These are phyloP conservation scores for Vigna radiata DNA, from an alignment of 306 rosid genomes.

Conservation along the genomic window DNA sequence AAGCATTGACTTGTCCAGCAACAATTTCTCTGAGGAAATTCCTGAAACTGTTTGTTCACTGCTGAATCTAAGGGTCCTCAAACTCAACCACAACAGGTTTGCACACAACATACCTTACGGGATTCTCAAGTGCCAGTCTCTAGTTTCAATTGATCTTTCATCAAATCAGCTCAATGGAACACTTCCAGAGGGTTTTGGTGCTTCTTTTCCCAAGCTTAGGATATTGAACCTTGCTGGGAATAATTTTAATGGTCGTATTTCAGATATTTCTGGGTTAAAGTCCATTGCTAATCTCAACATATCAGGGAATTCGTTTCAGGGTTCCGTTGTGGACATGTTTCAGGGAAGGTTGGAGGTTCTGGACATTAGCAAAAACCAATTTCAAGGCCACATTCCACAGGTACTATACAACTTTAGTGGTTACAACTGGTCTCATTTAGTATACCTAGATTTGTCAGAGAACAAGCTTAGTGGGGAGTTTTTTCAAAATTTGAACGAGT, in stretches of 20 bases:
- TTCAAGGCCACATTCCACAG: conserved; percentile 84
- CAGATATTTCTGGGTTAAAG: conserved; percentile 67
- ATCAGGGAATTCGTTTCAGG: conserved; percentile 81
- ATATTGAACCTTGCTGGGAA: conserved; percentile 83
- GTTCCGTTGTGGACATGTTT: conserved; percentile 74
- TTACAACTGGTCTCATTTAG: conserved; percentile 72
- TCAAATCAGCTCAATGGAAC: conserved; percentile 73
- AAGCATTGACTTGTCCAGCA: conserved; percentile 74
- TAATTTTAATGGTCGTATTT: conserved; percentile 59
- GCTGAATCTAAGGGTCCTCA: conserved; percentile 59
- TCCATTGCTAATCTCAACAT: conserved; percentile 73
- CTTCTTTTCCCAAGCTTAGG: conserved; percentile 80
- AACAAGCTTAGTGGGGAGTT: conserved; percentile 81
- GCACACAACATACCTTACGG: conserved; percentile 66
- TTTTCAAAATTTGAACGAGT: conserved; percentile 60
- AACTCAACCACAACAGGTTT: conserved; percentile 72
- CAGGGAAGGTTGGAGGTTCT: conserved; percentile 69
- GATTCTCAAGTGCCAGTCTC: conserved; percentile 67
- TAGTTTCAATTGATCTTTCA: conserved; percentile 81
- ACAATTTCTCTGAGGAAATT: conserved; percentile 75
- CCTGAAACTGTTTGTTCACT: conserved; percentile 77
- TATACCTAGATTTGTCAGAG: conserved; percentile 89
- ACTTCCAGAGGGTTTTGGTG: conserved; percentile 85
- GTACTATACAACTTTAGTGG: conserved; percentile 66
- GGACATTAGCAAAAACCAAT: conserved; percentile 90